phyloP scores from a whole-genome alignment of 192 early-diverging fungal species.

The Phlyctochytrium arcticum region DNA sequence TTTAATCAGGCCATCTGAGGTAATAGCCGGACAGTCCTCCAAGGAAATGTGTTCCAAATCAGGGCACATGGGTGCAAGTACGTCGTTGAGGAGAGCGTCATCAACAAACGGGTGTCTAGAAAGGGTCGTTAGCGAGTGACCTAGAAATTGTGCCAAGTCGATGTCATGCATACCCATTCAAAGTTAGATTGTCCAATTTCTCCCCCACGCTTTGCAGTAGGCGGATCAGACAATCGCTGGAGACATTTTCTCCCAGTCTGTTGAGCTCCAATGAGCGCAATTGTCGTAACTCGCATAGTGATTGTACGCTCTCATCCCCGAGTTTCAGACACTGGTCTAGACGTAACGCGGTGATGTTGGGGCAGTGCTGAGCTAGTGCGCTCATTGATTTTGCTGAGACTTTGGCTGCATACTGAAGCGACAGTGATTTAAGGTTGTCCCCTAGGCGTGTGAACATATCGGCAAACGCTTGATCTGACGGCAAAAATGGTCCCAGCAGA shows the following conservation, averaged over 20 bases:
- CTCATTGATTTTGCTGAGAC: conserved; percentile 8
- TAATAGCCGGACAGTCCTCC: conserved; percentile 56
- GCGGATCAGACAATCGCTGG: conserved; percentile 41
- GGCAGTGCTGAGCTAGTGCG: conserved; percentile 22
- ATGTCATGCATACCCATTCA: conserved; percentile 31
- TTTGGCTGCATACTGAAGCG: conserved; percentile 40
- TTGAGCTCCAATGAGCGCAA: conserved; percentile 40
- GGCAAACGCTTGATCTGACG: conserved; percentile 55
- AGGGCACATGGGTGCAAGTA: conserved; percentile 52
- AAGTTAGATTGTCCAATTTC: conserved; percentile 38
- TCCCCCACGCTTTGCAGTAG: conserved; percentile 46
- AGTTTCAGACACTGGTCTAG: conserved; percentile 59
- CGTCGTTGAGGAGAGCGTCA: conserved; percentile 53
- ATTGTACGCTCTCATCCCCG: conserved; percentile 42
- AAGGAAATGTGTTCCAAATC: conserved; percentile 61
- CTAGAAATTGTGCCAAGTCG: not conserved
- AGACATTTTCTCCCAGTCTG: conserved; percentile 38
- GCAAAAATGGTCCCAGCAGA: conserved; percentile 69
- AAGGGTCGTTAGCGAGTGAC: not conserved
- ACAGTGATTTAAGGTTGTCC: conserved; percentile 36
- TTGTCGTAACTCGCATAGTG: conserved; percentile 30
- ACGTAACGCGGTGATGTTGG: conserved; percentile 40
- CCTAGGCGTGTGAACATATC: conserved; percentile 55
- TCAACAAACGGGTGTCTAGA: conserved; percentile 35
- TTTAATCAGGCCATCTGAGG: conserved; percentile 47